Evolutionary conservation across 108 stramenopile species (phyloP).

Genomic region (Chaetoceros tenuissimus): DNA sequence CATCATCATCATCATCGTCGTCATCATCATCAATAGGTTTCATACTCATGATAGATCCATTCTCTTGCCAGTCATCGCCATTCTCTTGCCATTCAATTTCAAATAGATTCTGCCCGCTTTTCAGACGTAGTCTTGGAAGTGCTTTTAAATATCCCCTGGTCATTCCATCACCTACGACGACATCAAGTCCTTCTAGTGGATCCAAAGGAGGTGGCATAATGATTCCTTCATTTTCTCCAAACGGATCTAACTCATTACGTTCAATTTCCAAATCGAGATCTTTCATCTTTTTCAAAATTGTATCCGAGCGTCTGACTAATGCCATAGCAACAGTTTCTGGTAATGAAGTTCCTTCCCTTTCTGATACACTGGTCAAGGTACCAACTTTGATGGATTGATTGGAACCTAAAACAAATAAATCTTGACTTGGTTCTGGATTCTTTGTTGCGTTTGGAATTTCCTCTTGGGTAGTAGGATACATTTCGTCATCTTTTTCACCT

Average conservation of each 20-base stretch:
- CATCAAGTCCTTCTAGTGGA: slow-evolving; percentile 69
- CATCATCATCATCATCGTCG: slow-evolving; percentile 3
- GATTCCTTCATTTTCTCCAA: slow-evolving; percentile 23
- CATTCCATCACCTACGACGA: slow-evolving; percentile 56
- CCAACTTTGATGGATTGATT: slow-evolving; percentile 61
- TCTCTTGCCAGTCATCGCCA: background rate
- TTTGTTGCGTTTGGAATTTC: slow-evolving; percentile 38
- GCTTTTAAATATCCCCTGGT: slow-evolving; percentile 44
- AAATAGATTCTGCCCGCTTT: slow-evolving; percentile 13
- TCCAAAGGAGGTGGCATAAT: slow-evolving; percentile 58
- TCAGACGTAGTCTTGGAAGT: slow-evolving; percentile 17
- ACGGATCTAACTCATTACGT: slow-evolving; percentile 7
- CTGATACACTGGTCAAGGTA: slow-evolving; percentile 58
- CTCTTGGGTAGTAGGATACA: slow-evolving; percentile 29
- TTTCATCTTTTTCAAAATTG: slow-evolving; percentile 58
- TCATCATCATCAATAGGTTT: too few relatives aligned
- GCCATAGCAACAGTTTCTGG: slow-evolving; percentile 45
- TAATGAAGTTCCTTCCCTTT: slow-evolving; percentile 63
- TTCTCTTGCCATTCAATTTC: slow-evolving; percentile 7
- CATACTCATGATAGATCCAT: background rate
- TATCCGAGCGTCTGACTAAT: slow-evolving; percentile 43
- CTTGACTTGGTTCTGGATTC: slow-evolving; percentile 43
- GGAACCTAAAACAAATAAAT: slow-evolving; percentile 64
- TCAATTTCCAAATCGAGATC: slow-evolving; percentile 44
- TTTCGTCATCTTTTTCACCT: slow-evolving; percentile 15